These are phyloP conservation scores for Plasmodium vivax DNA, from an alignment of 169 alveolate genomes.

Conservation along the genomic window DNA sequence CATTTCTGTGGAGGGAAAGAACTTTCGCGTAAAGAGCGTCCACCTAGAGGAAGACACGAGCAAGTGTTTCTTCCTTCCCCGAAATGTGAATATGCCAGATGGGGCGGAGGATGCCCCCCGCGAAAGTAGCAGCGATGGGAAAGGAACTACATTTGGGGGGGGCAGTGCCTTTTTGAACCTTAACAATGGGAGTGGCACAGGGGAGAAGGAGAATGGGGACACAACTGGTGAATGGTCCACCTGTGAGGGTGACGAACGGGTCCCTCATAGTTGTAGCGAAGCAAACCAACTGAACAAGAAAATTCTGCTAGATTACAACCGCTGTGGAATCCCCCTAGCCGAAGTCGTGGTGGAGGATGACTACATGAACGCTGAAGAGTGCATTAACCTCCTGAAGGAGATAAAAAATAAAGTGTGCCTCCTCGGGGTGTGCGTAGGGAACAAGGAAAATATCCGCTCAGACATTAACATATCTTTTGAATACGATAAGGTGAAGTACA, in stretches of 20 bases:
- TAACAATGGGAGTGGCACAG: neutral
- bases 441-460: conserved; percentile 82
- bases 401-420: conserved; percentile 76
- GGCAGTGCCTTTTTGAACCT: neutral
- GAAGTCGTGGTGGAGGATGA: conserved; percentile 81
- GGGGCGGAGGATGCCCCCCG: neutral
- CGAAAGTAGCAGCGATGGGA: neutral
- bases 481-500: conserved; percentile 50
- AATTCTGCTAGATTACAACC: conserved; percentile 79
- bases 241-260: neutral
- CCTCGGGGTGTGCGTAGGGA: conserved; percentile 81
- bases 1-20: conserved; percentile 63
- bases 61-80: conserved; percentile 31
- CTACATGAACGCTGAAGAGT: conserved; percentile 77
- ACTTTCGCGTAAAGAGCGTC: conserved; percentile 65
- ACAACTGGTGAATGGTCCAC: neutral
- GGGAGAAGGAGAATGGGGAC: neutral
- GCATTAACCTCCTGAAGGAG: conserved; percentile 78
- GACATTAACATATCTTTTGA: conserved; percentile 83
- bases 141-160: neutral
- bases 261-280: neutral
- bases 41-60: conserved; percentile 87
- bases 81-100: neutral
- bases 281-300: conserved; percentile 6
- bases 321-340: conserved; percentile 84